phyloP scores from a whole-genome alignment of 257 asterid species.

The Nicotiana paniculata region DNA sequence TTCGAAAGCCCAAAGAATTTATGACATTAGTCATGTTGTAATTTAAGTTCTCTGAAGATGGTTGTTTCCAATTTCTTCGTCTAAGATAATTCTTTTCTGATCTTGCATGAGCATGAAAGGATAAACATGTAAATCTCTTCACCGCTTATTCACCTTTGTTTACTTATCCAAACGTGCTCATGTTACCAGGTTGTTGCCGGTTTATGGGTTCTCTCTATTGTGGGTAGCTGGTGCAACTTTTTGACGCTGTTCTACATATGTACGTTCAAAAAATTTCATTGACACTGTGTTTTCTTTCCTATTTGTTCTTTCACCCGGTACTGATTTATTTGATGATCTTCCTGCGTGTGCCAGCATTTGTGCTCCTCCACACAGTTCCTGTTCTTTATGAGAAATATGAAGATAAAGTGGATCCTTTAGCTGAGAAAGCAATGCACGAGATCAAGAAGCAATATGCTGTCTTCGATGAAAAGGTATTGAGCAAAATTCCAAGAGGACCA shows the following conservation, averaged over 20 bases:
- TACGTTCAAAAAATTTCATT: conserved; percentile 17
- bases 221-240: conserved; percentile 84
- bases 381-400: conserved; percentile 79
- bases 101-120: not conserved
- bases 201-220: conserved; percentile 66
- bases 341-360: conserved; percentile 41
- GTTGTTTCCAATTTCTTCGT: not conserved
- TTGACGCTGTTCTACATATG: conserved; percentile 74
- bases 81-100: not conserved
- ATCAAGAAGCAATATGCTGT: conserved; percentile 72
- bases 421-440: conserved; percentile 60
- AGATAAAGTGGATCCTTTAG: conserved; percentile 63
- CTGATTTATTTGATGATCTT: not conserved
- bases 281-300: not conserved
- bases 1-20: not conserved
- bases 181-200: conserved; percentile 52
- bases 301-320: not conserved
- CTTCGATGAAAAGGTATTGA: conserved; percentile 56
- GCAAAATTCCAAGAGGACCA: conserved; percentile 69
- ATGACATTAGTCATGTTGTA: not conserved
- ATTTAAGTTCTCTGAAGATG: not conserved
- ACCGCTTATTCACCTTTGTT: not conserved
- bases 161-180: not conserved
- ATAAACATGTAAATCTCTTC: not conserved
- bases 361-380: conserved; percentile 72